These are phyloP conservation scores for Auricularia cornea DNA, from an alignment of 768 basidiomycete genomes.

Conservation along the genomic window DNA sequence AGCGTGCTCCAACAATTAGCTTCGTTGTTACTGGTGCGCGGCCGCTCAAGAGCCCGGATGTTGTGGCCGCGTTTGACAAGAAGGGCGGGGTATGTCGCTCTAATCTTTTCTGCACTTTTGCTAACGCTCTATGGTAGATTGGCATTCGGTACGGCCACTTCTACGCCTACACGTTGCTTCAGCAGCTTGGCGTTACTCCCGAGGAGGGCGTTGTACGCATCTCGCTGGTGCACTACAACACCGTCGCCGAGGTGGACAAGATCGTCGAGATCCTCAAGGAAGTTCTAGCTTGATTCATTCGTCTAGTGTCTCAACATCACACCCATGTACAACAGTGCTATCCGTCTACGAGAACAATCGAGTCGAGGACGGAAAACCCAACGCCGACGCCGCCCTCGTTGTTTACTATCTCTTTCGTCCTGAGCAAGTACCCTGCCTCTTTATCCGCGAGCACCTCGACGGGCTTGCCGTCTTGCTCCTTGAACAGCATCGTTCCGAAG, in stretches of 20 bases:
- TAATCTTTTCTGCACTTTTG: background rate
- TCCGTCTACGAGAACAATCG: conserved; percentile 46
- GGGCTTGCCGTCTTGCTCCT: conserved; percentile 6
- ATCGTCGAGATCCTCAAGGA: conserved; percentile 35
- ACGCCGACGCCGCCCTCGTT: conserved; percentile 89
- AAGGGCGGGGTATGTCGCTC: conserved; percentile 46
- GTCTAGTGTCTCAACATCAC: background rate
- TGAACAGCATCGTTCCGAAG: conserved; percentile 81
- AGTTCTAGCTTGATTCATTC: background rate
- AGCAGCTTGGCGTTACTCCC: conserved; percentile 20
- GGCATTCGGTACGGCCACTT: conserved; percentile 76
- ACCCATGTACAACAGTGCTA: background rate
- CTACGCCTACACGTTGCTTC: conserved; percentile 59
- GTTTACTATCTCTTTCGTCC: conserved; percentile 85
- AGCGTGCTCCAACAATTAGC: conserved; percentile 58
- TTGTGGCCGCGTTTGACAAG: conserved; percentile 58
- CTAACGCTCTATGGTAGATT: conserved; percentile 34
- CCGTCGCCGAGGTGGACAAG: conserved; percentile 54
- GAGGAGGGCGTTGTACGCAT: conserved; percentile 66
- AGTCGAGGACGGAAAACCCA: conserved; percentile 72
- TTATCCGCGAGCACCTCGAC: conserved; percentile 41
- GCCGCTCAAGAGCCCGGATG: conserved; percentile 48
- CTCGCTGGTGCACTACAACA: conserved; percentile 75
- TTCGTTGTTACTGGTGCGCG: conserved; percentile 60
- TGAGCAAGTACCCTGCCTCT: conserved; percentile 72